These are phyloP conservation scores for Cavenderia fasciculata DNA, from an alignment of 78 protist genomes.

Conservation along the genomic window DNA sequence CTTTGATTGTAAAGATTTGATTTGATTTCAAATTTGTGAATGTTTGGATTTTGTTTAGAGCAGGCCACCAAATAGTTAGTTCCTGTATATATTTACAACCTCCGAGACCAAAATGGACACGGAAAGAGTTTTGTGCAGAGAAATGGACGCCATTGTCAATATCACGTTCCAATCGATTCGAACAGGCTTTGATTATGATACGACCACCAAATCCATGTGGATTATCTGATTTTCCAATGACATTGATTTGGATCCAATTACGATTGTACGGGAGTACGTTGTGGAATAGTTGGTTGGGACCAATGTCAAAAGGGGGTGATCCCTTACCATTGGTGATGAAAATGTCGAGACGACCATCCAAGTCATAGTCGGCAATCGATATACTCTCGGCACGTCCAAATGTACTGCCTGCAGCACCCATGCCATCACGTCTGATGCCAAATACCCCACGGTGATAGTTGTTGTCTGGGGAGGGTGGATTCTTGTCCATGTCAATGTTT, in stretches of 20 bases:
- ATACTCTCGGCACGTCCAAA: slow-evolving; percentile 64
- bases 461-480: no score
- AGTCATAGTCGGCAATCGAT: slow-evolving; percentile 37
- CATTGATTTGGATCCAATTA: slow-evolving; percentile 56
- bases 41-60: slow-evolving; percentile 42
- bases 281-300: slow-evolving; percentile 47
- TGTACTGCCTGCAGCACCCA: slow-evolving; percentile 61
- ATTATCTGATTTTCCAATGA: slow-evolving; percentile 47
- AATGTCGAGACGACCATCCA: slow-evolving; percentile 43
- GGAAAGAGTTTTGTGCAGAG: slow-evolving; percentile 54
- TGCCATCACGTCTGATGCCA: neutral
- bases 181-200: slow-evolving; percentile 18
- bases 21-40: slow-evolving; percentile 5
- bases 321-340: slow-evolving; percentile 70
- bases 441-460: no score
- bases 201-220: slow-evolving; percentile 71
- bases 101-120: slow-evolving; percentile 52
- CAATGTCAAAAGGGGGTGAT: slow-evolving; percentile 54
- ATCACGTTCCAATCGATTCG: slow-evolving; percentile 21
- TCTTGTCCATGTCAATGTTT: no score
- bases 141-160: slow-evolving; percentile 71
- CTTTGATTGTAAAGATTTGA: slow-evolving; percentile 42
- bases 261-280: neutral
- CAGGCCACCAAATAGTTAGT: slow-evolving; percentile 47
- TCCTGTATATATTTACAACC: slow-evolving; percentile 6